Evolutionary conservation across 352 stramenopile species (phyloP).

Genomic region (Phytopythium litorale): DNA sequence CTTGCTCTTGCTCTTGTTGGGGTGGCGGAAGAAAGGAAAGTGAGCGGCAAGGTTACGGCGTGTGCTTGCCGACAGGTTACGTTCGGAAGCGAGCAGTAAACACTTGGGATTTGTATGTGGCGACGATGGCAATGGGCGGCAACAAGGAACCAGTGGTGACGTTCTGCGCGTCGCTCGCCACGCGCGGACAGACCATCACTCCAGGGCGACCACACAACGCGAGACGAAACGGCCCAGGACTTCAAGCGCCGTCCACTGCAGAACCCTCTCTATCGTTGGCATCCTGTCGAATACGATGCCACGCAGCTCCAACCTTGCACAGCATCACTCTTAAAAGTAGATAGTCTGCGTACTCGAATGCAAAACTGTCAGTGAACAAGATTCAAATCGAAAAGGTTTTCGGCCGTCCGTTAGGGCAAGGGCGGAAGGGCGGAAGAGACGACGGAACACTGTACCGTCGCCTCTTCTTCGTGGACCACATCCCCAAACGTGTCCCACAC

Average conservation of each 20-base stretch:
- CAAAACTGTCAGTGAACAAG: too few species aligned
- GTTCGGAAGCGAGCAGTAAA: neutral
- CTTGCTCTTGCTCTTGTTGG: neutral
- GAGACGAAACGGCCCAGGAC: neutral
- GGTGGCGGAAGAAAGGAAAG: constrained; percentile 5
- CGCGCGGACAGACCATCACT: neutral
- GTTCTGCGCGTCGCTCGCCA: constrained; percentile 1
- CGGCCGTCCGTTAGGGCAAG: neutral
- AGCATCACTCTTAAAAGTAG: too few species aligned
- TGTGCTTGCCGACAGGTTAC: neutral
- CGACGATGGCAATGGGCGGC: neutral
- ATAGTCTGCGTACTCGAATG: neutral
- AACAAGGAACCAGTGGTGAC: constrained; percentile 3
- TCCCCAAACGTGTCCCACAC: neutral
- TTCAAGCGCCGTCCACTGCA: neutral
- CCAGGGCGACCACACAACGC: constrained; percentile 2
- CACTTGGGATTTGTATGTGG: neutral
- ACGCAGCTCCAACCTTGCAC: neutral
- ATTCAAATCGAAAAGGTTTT: neutral
- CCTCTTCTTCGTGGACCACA: too few species aligned
- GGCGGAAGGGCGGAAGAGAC: neutral
- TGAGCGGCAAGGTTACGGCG: neutral
- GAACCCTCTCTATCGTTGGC: neutral
- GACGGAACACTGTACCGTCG: neutral
- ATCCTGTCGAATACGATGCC: neutral